Conservation (phyloP, 306 rosid genomes). For the Cicer yamashitae region DNA sequence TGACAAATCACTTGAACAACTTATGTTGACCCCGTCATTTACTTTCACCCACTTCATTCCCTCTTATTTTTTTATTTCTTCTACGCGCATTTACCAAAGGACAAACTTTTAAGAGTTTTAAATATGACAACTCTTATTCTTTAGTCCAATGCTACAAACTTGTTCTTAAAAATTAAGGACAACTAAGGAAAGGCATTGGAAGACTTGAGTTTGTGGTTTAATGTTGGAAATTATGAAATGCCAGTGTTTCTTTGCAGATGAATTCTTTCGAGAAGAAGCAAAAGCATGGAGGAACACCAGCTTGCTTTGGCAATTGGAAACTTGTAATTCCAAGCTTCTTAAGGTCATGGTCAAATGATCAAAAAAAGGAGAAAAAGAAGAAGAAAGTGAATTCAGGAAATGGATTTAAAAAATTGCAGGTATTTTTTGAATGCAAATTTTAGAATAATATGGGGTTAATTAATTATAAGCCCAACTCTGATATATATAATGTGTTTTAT, state of each 20-base stretch:
- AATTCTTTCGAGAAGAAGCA: slow-evolving; percentile 43
- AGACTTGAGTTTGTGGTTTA: no score
- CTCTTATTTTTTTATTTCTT: no score
- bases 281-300: slow-evolving; percentile 37
- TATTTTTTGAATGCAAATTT: slow-evolving; percentile 29
- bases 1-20: no score
- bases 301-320: slow-evolving; percentile 61
- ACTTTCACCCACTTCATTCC: no score
- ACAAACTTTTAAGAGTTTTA: no score
- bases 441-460: background rate
- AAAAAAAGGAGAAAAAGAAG: slow-evolving; percentile 42
- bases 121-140: no score
- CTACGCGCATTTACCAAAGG: no score
- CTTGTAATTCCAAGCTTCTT: slow-evolving; percentile 51
- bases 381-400: slow-evolving; percentile 37
- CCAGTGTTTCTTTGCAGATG: slow-evolving; percentile 34
- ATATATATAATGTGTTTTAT: slow-evolving; percentile 27
- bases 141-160: no score
- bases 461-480: background rate
- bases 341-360: slow-evolving; percentile 43
- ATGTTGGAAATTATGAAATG: background rate
- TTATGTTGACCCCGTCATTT: no score
- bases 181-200: no score
- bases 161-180: no score
- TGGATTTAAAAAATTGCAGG: slow-evolving; percentile 38